phyloP scores from a whole-genome alignment of 2,329 filamentous ascomycete genomes.

The Thelonectria discophora region DNA sequence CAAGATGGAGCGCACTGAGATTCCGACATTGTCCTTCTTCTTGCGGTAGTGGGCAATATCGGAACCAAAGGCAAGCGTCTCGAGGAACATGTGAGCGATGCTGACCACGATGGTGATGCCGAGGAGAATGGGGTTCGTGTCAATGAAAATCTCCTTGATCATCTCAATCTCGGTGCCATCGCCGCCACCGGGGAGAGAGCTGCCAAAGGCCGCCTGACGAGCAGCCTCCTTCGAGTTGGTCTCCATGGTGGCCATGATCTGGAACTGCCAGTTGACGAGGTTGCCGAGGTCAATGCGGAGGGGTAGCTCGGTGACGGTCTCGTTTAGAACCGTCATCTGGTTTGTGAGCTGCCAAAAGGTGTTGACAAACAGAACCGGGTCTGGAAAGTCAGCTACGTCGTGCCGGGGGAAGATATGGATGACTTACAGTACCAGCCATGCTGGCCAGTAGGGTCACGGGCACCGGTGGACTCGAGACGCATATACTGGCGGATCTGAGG shows the following conservation, averaged over 20 bases:
- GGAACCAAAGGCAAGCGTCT: constrained; percentile 95
- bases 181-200: constrained; percentile 76
- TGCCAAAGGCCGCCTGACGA: constrained; percentile 78
- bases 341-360: constrained; percentile 95
- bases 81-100: constrained; percentile 92
- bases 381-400: constrained; percentile 43
- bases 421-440: constrained; percentile 85
- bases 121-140: constrained; percentile 93
- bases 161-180: constrained; percentile 96
- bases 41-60: constrained; percentile 98
- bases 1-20: constrained; percentile 93
- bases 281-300: constrained; percentile 86
- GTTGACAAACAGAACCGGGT: constrained; percentile 89
- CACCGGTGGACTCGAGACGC: constrained; percentile 79
- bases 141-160: constrained; percentile 93
- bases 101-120: constrained; percentile 85
- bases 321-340: constrained; percentile 92
- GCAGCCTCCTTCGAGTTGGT: constrained; percentile 86
- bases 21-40: constrained; percentile 99
- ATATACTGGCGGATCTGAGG: constrained; percentile 81
- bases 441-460: constrained; percentile 83
- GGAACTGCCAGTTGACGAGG: constrained; percentile 89
- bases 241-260: constrained; percentile 83
- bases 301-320: constrained; percentile 83
- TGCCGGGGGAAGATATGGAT: not conserved